These are phyloP conservation scores for Cymbidium sinense DNA, from an alignment of 106 monocot genomes.

Conservation along the genomic window DNA sequence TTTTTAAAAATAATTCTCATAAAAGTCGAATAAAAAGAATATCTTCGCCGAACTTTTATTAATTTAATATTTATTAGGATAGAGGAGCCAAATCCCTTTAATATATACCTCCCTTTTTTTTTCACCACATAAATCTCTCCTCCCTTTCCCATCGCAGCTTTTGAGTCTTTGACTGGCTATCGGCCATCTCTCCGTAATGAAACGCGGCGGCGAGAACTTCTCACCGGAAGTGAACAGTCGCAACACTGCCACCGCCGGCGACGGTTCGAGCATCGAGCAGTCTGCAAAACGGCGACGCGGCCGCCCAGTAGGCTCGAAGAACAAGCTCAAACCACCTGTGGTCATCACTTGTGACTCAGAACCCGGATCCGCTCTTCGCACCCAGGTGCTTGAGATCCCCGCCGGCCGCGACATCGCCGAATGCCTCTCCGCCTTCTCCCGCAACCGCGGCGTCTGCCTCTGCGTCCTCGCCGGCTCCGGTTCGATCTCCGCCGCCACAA, in stretches of 20 bases:
- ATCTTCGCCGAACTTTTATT: no score
- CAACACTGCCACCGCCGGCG: not conserved
- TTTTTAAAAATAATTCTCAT: no score
- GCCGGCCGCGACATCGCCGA: conserved; percentile 50
- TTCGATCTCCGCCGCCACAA: conserved; percentile 43
- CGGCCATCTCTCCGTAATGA: no score
- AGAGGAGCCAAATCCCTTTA: no score
- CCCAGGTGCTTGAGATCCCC: conserved; percentile 68
- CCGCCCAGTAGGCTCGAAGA: not conserved
- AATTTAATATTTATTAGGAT: no score
- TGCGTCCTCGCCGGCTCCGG: conserved; percentile 58
- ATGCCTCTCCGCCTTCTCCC: conserved; percentile 34
- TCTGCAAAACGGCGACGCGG: conserved; percentile 13
- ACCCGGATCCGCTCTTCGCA: conserved; percentile 46
- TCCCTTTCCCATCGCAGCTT: no score
- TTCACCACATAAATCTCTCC: no score
- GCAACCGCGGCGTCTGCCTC: conserved; percentile 29
- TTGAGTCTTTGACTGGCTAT: no score
- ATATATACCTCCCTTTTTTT: no score
- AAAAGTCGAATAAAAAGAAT: no score
- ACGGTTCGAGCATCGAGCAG: conserved; percentile 32
- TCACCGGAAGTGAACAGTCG: not conserved
- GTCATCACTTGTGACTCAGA: conserved; percentile 11
- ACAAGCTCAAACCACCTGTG: not conserved
- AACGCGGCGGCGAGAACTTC: not conserved